A percentile compares a stretch with the other conserved stretches of the same genome.
phyloP scores from a whole-genome alignment of 2,329 filamentous ascomycete genomes.

The Zasmidium angulare region DNA sequence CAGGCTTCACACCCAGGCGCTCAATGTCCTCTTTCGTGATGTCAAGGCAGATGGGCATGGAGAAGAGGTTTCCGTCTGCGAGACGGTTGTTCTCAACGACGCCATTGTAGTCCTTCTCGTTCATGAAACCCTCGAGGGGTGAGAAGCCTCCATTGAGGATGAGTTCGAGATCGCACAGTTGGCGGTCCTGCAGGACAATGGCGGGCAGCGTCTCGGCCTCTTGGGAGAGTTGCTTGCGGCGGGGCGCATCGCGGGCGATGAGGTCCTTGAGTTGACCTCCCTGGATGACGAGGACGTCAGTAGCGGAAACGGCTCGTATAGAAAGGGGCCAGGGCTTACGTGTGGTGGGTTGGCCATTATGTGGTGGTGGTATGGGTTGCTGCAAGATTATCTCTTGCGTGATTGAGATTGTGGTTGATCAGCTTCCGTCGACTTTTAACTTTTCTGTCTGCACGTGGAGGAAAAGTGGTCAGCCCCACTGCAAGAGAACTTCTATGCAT shows the following conservation, averaged over 20 bases:
- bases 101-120: slow-evolving; percentile 91
- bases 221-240: slow-evolving; percentile 72
- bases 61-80: slow-evolving; percentile 84
- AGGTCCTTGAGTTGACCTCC: slow-evolving; percentile 98
- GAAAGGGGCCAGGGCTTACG: slow-evolving; percentile 33
- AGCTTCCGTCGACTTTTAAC: not conserved
- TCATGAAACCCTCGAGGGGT: slow-evolving; percentile 97
- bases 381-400: no score
- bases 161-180: slow-evolving; percentile 96
- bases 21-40: slow-evolving; percentile 73
- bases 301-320: not conserved
- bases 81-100: slow-evolving; percentile 89
- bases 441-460: not conserved
- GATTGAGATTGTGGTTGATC: not conserved
- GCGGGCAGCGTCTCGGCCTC: slow-evolving; percentile 88
- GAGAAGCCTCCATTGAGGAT: slow-evolving; percentile 98
- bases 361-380: not conserved
- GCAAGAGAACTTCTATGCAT: not conserved
- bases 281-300: slow-evolving; percentile 28
- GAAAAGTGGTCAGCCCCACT: not conserved
- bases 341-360: slow-evolving; percentile 51
- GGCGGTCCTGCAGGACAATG: slow-evolving; percentile 82
- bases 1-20: slow-evolving; percentile 71
- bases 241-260: slow-evolving; percentile 84
- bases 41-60: slow-evolving; percentile 95